Evolutionary conservation across 768 basidiomycete genomes (phyloP).

Genomic region (Mycena filopes): DNA sequence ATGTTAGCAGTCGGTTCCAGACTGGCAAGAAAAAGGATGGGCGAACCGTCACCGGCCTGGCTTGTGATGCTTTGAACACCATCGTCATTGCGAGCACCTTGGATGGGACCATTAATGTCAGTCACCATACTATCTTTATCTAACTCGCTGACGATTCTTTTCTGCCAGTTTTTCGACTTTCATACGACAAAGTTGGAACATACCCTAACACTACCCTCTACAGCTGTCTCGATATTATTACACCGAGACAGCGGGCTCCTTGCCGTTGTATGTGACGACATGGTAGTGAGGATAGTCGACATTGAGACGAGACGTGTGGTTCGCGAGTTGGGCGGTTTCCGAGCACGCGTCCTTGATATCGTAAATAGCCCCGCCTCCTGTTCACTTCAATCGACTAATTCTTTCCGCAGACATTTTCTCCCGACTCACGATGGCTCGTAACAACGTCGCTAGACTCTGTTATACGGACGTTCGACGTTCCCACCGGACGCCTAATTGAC

Average conservation of each 20-base stretch:
- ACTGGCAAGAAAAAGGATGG: slow-evolving; percentile 50
- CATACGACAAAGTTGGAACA: slow-evolving; percentile 82
- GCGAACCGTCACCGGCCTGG: slow-evolving; percentile 83
- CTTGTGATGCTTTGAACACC: slow-evolving; percentile 86
- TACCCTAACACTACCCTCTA: slow-evolving; percentile 73
- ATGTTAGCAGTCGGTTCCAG: slow-evolving; percentile 57
- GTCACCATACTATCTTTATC: slow-evolving; percentile 40
- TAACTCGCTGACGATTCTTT: slow-evolving; percentile 15
- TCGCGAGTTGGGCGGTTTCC: slow-evolving; percentile 87
- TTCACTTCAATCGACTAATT: slow-evolving; percentile 5
- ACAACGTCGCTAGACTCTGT: slow-evolving; percentile 89
- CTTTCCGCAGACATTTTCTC: slow-evolving; percentile 82
- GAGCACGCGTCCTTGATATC: slow-evolving; percentile 88
- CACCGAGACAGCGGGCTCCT: slow-evolving; percentile 89
- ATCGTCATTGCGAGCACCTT: slow-evolving; percentile 84
- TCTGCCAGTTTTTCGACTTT: slow-evolving; percentile 92
- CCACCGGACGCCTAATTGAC: slow-evolving; percentile 92
- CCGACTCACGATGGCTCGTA: slow-evolving; percentile 95
- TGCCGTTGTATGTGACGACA: slow-evolving; percentile 87
- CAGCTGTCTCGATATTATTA: slow-evolving; percentile 74
- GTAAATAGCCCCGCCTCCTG: slow-evolving; percentile 54
- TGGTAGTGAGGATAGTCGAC: slow-evolving; percentile 86
- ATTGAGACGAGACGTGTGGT: slow-evolving; percentile 91
- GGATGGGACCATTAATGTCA: slow-evolving; percentile 89
- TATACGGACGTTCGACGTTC: slow-evolving; percentile 95